Evolutionary conservation across 768 basidiomycete species (phyloP).

Genomic region (Piloderma croceum): DNA sequence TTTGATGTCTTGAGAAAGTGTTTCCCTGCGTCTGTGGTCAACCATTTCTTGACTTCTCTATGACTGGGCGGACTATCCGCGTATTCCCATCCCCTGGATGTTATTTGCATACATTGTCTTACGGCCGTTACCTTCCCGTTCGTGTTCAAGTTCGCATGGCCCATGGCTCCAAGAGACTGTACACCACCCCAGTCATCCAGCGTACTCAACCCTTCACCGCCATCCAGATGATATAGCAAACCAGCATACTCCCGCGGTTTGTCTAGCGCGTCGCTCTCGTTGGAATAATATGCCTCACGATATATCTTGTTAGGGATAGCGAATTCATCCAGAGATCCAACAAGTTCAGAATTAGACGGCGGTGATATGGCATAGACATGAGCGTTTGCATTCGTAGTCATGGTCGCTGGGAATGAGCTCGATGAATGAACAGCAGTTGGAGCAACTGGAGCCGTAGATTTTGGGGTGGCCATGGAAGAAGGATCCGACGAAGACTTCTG

Average conservation of each 20-base stretch:
- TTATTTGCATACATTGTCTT: too few relatives aligned
- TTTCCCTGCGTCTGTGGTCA: slow-evolving; percentile 31
- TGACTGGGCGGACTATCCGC: slow-evolving; percentile 61
- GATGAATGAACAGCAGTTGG: too few relatives aligned
- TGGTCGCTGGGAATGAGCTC: slow-evolving; percentile 15
- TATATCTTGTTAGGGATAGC: slow-evolving; percentile 60
- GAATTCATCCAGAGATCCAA: slow-evolving; percentile 38
- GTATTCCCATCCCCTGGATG: slow-evolving; percentile 75
- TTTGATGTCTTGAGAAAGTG: slow-evolving; percentile 16
- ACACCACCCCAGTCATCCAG: slow-evolving; percentile 56
- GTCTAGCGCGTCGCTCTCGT: slow-evolving; percentile 60
- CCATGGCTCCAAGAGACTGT: not conserved
- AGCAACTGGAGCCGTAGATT: too few relatives aligned
- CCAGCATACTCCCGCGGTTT: slow-evolving; percentile 76
- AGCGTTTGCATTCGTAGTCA: slow-evolving; percentile 26
- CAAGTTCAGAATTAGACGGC: slow-evolving; percentile 45
- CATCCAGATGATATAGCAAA: slow-evolving; percentile 63
- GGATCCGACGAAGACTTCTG: too few relatives aligned
- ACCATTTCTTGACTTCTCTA: slow-evolving; percentile 50
- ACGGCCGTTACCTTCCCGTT: too few relatives aligned
- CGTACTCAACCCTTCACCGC: slow-evolving; percentile 48
- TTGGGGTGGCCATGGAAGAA: too few relatives aligned
- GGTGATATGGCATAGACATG: slow-evolving; percentile 47
- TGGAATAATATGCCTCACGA: slow-evolving; percentile 76
- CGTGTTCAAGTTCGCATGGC: slow-evolving; percentile 16